These are phyloP conservation scores for Vitis hybrid DNA, from an alignment of 177 flowering plant species.

Conservation along the genomic window DNA sequence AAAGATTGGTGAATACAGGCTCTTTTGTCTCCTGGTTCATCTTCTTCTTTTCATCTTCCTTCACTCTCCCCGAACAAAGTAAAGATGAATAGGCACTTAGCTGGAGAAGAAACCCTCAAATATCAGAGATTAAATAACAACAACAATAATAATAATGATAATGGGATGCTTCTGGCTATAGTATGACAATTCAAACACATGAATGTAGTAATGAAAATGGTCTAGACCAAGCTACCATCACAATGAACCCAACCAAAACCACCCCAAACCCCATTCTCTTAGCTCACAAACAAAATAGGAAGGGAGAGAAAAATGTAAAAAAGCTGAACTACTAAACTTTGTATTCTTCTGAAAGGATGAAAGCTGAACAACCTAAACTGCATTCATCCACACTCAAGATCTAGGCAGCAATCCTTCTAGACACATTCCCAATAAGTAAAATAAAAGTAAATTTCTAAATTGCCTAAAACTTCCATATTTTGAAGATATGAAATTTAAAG, in stretches of 20 bases:
- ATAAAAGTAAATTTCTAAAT: not conserved
- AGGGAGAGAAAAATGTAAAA: not conserved
- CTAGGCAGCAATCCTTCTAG: not conserved
- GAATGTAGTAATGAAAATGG: not conserved
- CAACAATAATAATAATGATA: not conserved
- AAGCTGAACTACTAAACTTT: not conserved
- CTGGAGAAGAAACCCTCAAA: constrained; percentile 21
- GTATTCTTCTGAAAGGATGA: not conserved
- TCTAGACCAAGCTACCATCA: not conserved
- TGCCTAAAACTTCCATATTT: not conserved
- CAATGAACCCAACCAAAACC: not conserved
- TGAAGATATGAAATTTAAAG: not conserved
- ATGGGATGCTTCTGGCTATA: not conserved
- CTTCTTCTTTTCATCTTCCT: constrained; percentile 9
- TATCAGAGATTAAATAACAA: not conserved
- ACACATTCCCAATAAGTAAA: not conserved
- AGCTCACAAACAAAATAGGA: not conserved
- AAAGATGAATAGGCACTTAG: constrained; percentile 50
- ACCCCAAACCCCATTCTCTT: no score
- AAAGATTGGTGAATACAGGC: constrained; percentile 39
- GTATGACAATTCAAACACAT: not conserved
- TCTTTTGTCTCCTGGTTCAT: constrained; percentile 30
- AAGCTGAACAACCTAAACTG: not conserved
- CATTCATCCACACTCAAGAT: not conserved
- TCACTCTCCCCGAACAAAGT: constrained; percentile 1